Percentiles rank a stretch among this genome's conserved stretches.
Conservation (phyloP, 2,329 filamentous ascomycete genomes). For the Monosporascus sp. region DNA sequence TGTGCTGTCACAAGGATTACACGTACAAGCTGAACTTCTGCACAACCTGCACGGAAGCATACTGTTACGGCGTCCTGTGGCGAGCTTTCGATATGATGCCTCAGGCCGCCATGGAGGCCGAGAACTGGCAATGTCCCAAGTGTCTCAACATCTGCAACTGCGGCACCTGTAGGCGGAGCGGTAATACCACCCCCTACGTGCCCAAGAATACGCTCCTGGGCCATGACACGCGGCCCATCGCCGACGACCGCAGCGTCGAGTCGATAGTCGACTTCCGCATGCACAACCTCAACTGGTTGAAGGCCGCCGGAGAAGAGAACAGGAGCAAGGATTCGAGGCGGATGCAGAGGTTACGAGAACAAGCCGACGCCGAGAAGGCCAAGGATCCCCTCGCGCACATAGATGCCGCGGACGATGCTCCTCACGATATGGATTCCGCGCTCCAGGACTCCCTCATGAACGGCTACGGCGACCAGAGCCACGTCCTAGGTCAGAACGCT, state of each 20-base stretch:
- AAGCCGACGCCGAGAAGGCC: slow-evolving; percentile 54
- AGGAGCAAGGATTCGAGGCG: slow-evolving; percentile 52
- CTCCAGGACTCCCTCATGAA: slow-evolving; percentile 26
- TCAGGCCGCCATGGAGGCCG: slow-evolving; percentile 71
- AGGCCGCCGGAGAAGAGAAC: slow-evolving; percentile 51
- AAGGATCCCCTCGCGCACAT: slow-evolving; percentile 32
- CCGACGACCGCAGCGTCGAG: slow-evolving; percentile 87
- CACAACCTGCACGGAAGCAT: slow-evolving; percentile 68
- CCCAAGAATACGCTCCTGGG: slow-evolving; percentile 85
- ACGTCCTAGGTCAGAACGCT: slow-evolving; percentile 22
- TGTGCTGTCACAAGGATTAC: slow-evolving; percentile 75
- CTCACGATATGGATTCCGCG: slow-evolving; percentile 24
- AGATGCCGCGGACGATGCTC: slow-evolving; percentile 19
- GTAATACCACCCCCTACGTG: slow-evolving; percentile 70
- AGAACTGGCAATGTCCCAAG: slow-evolving; percentile 82
- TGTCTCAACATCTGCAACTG: slow-evolving; percentile 87
- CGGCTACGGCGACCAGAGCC: slow-evolving; percentile 30
- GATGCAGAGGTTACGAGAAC: slow-evolving; percentile 51
- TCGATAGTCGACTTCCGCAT: slow-evolving; percentile 84
- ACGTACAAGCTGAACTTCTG: slow-evolving; percentile 83
- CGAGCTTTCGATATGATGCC: slow-evolving; percentile 89
- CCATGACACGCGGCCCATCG: slow-evolving; percentile 84
- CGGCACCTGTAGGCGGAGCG: slow-evolving; percentile 63
- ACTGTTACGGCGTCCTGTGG: slow-evolving; percentile 92
- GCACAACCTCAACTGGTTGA: slow-evolving; percentile 82